phyloP scores from a whole-genome alignment of 371 early-diverging fungal genomes.

The Apophysomyces elegans region DNA sequence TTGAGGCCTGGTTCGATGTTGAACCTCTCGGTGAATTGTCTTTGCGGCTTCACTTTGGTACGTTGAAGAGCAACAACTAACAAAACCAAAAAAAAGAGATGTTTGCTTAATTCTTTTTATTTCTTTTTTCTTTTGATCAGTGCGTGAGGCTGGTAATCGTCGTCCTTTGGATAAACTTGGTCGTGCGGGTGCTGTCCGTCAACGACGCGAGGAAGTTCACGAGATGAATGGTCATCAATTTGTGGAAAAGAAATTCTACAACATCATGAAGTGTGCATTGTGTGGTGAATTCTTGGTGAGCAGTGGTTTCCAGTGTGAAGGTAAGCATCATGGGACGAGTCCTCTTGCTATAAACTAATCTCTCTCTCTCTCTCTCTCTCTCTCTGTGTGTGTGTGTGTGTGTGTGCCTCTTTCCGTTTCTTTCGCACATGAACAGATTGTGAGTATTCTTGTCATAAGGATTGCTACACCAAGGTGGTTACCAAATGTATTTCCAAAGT shows the following conservation, averaged over 20 bases:
- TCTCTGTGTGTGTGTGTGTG: too few relatives aligned
- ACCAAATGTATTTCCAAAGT: slow-evolving; percentile 88
- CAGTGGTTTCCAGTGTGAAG: slow-evolving; percentile 91
- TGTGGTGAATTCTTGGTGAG: slow-evolving; percentile 92
- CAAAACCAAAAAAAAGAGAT: neutral
- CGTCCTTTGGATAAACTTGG: slow-evolving; percentile 76
- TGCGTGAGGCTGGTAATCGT: slow-evolving; percentile 50
- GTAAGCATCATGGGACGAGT: slow-evolving; percentile 34
- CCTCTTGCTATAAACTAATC: too few relatives aligned
- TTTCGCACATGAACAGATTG: slow-evolving; percentile 65
- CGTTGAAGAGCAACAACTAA: slow-evolving; percentile 4
- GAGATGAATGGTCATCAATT: slow-evolving; percentile 94
- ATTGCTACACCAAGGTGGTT: slow-evolving; percentile 87
- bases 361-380: too few relatives aligned
- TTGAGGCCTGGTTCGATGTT: slow-evolving; percentile 88
- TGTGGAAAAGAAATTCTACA: slow-evolving; percentile 84
- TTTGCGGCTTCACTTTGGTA: slow-evolving; percentile 82
- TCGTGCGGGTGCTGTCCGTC: slow-evolving; percentile 90
- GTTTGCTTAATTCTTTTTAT: too few relatives aligned
- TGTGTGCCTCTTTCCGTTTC: neutral
- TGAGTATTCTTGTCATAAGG: slow-evolving; percentile 92
- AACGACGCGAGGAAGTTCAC: slow-evolving; percentile 77
- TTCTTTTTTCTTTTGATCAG: slow-evolving; percentile 17
- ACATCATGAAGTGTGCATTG: slow-evolving; percentile 94
- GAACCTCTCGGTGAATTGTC: slow-evolving; percentile 91